phyloP scores from a whole-genome alignment of 495 filamentous ascomycete genomes.

The Xylaria castorea region DNA sequence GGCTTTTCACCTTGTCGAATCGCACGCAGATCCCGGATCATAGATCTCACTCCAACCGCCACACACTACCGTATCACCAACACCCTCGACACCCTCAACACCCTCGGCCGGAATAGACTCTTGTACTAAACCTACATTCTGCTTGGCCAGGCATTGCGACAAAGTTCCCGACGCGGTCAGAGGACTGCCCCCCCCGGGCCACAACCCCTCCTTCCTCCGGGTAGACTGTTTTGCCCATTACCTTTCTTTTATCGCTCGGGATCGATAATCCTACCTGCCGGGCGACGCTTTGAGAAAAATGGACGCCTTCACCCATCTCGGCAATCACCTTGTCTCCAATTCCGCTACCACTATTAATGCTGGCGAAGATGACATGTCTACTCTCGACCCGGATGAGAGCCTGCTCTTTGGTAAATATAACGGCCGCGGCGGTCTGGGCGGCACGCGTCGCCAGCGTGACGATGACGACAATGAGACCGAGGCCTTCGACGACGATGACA shows the following conservation, averaged over 20 bases:
- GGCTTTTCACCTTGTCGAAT: slow-evolving; percentile 9
- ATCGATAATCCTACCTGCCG: slow-evolving; percentile 31
- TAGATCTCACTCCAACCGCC: background rate
- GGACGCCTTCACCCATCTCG: slow-evolving; percentile 83
- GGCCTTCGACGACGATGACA: slow-evolving; percentile 85
- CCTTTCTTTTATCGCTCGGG: slow-evolving; percentile 20
- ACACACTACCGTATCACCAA: background rate
- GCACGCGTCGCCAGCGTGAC: slow-evolving; percentile 66
- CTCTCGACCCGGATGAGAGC: slow-evolving; percentile 77
- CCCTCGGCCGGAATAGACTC: background rate
- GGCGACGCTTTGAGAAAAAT: slow-evolving; percentile 64
- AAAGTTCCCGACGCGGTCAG: background rate
- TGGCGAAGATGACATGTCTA: slow-evolving; percentile 67
- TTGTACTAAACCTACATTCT: background rate
- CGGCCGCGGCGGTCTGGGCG: slow-evolving; percentile 57
- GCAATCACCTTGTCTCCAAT: slow-evolving; percentile 79
- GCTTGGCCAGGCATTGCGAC: background rate
- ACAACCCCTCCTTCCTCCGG: slow-evolving; percentile 12
- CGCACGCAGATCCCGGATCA: slow-evolving; percentile 5
- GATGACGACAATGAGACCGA: slow-evolving; percentile 91
- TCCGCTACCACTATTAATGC: slow-evolving; percentile 76
- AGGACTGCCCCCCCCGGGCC: background rate
- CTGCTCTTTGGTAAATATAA: slow-evolving; percentile 71
- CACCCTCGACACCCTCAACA: background rate
- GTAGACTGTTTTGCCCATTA: slow-evolving; percentile 24